Conservation (phyloP, 805 yeast species). For the Tetrapisispora nanseiensis region DNA sequence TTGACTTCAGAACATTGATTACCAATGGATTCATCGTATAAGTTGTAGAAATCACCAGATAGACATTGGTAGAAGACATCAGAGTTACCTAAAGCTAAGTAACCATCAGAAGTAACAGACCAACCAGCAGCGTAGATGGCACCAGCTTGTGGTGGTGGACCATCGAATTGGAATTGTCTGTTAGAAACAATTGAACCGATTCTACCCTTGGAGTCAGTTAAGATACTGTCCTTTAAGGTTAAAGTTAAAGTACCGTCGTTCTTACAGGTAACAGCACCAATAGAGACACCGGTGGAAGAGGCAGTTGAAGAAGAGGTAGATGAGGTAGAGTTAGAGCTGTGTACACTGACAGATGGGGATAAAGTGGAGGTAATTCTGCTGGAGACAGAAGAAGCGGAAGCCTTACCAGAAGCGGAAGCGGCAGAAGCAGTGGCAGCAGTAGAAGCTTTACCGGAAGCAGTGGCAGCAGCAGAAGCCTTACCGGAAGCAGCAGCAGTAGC, state of each 20-base stretch:
- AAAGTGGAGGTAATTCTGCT: conserved; percentile 10
- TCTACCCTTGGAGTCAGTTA: conserved; percentile 48
- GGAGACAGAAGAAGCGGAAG: conserved; percentile 23
- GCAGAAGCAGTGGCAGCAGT: conserved; percentile 12
- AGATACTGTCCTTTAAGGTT: conserved; percentile 38
- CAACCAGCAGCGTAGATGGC: conserved; percentile 52
- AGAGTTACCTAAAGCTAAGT: conserved; percentile 47
- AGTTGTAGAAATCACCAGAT: conserved; percentile 60
- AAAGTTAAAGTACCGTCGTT: conserved; percentile 39
- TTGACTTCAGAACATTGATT: conserved; percentile 48
- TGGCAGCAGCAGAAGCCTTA: conserved; percentile 32
- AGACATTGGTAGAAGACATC: conserved; percentile 55
- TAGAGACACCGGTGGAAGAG: conserved; percentile 11
- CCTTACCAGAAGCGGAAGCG: conserved; percentile 22
- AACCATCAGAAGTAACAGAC: conserved; percentile 42
- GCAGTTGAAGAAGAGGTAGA: conserved; percentile 9
- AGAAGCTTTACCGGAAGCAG: conserved; percentile 33
- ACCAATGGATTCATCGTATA: conserved; percentile 48
- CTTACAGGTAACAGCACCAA: conserved; percentile 26
- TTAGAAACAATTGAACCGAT: conserved; percentile 61
- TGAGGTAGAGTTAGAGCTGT: conserved; percentile 15
- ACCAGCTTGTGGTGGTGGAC: conserved; percentile 67
- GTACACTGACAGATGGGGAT: conserved; percentile 30
- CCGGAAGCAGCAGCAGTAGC: conserved; percentile 21
- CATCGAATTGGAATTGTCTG: conserved; percentile 68